Evolutionary conservation across 2,329 filamentous ascomycete species (phyloP), one percentile per base, ranked within the genome.

Genomic region (Colletotrichum aenigma): DNA sequence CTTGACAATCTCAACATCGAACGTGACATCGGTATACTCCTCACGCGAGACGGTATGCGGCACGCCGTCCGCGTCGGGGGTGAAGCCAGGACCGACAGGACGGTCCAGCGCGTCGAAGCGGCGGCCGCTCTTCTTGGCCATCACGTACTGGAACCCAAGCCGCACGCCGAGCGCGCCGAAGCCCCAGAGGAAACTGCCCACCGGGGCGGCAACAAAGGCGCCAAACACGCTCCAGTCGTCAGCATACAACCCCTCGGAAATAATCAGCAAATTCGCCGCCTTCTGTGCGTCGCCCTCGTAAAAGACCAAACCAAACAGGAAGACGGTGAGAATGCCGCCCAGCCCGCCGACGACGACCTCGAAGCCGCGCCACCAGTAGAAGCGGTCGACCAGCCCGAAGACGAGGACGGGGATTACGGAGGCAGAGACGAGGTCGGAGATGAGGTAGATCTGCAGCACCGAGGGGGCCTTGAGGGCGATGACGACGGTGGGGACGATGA

Each of bases 201-300:
- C 85, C 0, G 95, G 95, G 0, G 95, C 94, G 12, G 93, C 94
- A 6, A 96, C 93, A 80, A 96, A 97, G 6, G 94, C 94, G 79
- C 94, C 95, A 83, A 97, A 97, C 3, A 91, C 94, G 77, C 92
- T 93, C 95, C 95, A 97, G 83, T 96, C 94, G 64, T 92, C 89
- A 1, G 88, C 91, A 83, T 96, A 97, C 24, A 97, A 87, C 1
- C 95, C 95, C 78, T 93, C 88, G 81, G 95, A 89, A 15, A 97
- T 85, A 30, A 96, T 86, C 66, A 97, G 89, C 71, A 97, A 89
- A 74, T 93, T 88, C 2, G 89, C 93, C 7, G 93, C 95, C 8
- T 88, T 81, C 69, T 88, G 82, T 2, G 91, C 92, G 80, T 92
- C 89, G 62, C 93, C 93, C 81, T 94, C 96, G 87, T 96, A 97